Evolutionary conservation across 2,329 filamentous ascomycete genomes (phyloP).

Genomic region (Epichloe brachyelytri): DNA sequence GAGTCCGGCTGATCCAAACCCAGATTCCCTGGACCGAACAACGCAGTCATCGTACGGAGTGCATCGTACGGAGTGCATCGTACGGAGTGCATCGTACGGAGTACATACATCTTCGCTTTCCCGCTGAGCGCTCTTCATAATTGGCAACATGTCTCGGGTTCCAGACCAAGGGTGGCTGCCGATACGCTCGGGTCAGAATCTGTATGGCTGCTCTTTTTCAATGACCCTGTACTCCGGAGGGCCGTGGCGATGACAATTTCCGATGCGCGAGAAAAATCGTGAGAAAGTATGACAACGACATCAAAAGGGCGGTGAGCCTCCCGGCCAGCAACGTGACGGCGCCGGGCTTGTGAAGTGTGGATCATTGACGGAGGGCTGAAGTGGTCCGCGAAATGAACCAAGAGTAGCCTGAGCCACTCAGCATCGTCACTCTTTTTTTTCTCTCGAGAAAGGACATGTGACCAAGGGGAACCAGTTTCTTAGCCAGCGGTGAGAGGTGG

Average conservation of each 20-base stretch:
- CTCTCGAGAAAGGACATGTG: not conserved
- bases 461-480: not conserved
- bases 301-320: not conserved
- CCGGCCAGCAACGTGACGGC: not conserved
- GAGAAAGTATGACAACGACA: not conserved
- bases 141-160: not conserved
- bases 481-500: not conserved
- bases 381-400: not conserved
- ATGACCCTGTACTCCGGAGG: not conserved
- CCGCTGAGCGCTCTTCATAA: not conserved
- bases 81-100: too few species aligned
- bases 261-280: not conserved
- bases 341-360: not conserved
- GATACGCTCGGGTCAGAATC: not conserved
- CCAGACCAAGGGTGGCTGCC: not conserved
- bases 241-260: not conserved
- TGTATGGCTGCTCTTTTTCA: not conserved
- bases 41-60: too few species aligned
- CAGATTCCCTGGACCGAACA: not conserved
- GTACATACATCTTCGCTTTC: too few species aligned
- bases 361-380: not conserved
- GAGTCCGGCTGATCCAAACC: not conserved
- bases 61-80: too few species aligned
- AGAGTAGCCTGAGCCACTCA: not conserved
- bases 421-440: not conserved